Base-by-base conservation (phyloP, 805 yeast genomes). In the Isabelozyma gotoi region DNA sequence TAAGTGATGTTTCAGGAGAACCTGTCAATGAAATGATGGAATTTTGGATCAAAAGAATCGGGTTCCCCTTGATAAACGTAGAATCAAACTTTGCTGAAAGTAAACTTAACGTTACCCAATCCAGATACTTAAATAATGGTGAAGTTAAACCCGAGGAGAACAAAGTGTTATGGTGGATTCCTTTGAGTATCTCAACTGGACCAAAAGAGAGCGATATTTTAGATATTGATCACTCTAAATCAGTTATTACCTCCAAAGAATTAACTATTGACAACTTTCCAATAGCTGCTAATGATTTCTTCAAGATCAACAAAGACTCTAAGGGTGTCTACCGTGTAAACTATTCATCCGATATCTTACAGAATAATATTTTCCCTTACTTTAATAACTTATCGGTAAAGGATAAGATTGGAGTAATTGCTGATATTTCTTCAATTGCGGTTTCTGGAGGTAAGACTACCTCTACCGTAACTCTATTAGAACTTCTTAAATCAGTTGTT, bases 41-140 rank as follows among this genome's bases (percentile, higher is more conserved):
- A 45, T 68, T 78, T 16, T 88, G 96, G 96, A 85, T 85, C 50
- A 72, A 76, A 41, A 74, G 80, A 47, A 77, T 84, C 39, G 96
- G 96, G 4, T 87, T 70, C 66, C 96, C 96, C 3, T 70, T 84
- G 20, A 52, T 88, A 20, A 65, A 72, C 33, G 90, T 83, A 12
- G 60, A 57, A 7, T 24, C 29, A 7, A 24, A 24, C 29, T 65
- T 70, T 42, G 60, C 63, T 5, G 69, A 60, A 10, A 55, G 56
- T 3, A 49, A 57, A 16, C 62, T 83, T 48, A 57, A 60, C 14
- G 59, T 82, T 24, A 60, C 59, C 18, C 92, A 85, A 67, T 65
- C 77, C 46, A 72, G 92, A 49, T 85, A 81, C 62, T 66, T 85
- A 49, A 68, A 75, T 33, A 73, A 82, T 24, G 89, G 87, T 29